Base-by-base conservation (phyloP, 441 rosid species). In the Biscutella laevigata region DNA sequence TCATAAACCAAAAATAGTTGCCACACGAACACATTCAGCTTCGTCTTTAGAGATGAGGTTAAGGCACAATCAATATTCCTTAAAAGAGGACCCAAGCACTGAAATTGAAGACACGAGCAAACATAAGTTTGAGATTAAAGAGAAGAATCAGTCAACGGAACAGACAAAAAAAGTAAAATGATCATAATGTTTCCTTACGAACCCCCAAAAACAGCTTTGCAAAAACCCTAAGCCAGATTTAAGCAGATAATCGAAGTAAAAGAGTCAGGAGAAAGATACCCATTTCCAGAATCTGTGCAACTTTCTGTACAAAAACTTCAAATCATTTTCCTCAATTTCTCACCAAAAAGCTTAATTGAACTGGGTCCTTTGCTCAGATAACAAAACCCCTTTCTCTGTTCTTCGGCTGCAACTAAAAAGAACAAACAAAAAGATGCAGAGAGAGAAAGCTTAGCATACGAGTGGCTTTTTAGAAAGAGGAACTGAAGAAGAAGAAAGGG, bases 251-350 rank as follows among this genome's bases (percentile, higher is more conserved):
- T 77, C 57, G 69, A 59, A 67, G 25, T 53, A 66, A 69, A 80
- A 76, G 86, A 66, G 64, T 63, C 59, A 46, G 71, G 66, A 76
- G 80, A 83, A 79, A 77, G 81, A 79, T 74, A 91, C 91, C 84
- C 78, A 74, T 77, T 76, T 75, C 8, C 83, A 81, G 95, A 81
- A 68, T 87, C 79, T 83, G 80, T 59, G 73, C 81, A 69, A 74
- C 88, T 78, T 91, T 78, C 71, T 68, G 75, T 34, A 71, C 67
- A n/a, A n/a, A 75, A 66, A 26, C 22, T 40, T 30, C 34, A 46
- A 53, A 50, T 69, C 67, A n/a, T 69, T 60, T 70, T 53, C 53
- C 66, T 70, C 64, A 69, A 56, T 71, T 59, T 52, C 68, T 71
- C 39, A 61, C 69, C 64, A 67, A 37, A 62, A 60, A 58, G 52